Percentiles rank a stretch among this genome's conserved stretches.
Evolutionary conservation across 2,329 filamentous ascomycete genomes (phyloP).

Genomic region (Penicillium hesseltinei): DNA sequence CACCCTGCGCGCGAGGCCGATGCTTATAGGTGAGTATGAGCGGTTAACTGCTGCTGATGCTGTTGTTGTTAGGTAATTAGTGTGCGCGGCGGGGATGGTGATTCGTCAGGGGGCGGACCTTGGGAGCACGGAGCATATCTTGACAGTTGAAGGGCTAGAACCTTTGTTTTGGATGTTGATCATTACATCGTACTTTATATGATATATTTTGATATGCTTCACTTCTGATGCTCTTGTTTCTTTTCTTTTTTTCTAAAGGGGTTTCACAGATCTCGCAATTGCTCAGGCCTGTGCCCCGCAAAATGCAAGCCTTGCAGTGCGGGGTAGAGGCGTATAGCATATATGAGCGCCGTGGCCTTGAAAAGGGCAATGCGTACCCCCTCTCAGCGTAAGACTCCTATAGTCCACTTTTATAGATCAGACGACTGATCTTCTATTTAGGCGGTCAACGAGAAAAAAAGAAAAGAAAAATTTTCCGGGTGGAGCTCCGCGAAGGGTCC

Average conservation of each 20-base stretch:
- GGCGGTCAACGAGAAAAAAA: conserved; percentile 1
- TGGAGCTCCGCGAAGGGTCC: conserved; percentile 20
- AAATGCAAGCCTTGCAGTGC: conserved; percentile 27
- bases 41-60: conserved; percentile 5
- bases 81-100: conserved; percentile 16
- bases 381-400: neutral
- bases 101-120: conserved; percentile 24
- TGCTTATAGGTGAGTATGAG: conserved; percentile 7
- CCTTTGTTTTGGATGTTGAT: conserved; percentile 5
- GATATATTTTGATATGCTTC: neutral
- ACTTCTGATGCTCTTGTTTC: neutral
- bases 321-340: conserved; percentile 21
- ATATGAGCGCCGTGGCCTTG: neutral
- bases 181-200: neutral
- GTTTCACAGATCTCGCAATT: conserved; percentile 15
- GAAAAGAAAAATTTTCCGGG: conserved; percentile 14
- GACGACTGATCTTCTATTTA: neutral
- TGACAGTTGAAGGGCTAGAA: conserved; percentile 25
- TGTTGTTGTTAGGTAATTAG: conserved; percentile 35
- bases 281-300: conserved; percentile 23
- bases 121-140: conserved; percentile 24
- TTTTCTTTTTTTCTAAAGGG: neutral
- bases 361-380: neutral
- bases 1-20: conserved; percentile 5
- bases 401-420: conserved; percentile 8